Percentiles rank a stretch among this genome's conserved stretches.
These are phyloP conservation scores for Dichomitus squalens DNA, from an alignment of 1,284 basidiomycete genomes.

Conservation along the genomic window DNA sequence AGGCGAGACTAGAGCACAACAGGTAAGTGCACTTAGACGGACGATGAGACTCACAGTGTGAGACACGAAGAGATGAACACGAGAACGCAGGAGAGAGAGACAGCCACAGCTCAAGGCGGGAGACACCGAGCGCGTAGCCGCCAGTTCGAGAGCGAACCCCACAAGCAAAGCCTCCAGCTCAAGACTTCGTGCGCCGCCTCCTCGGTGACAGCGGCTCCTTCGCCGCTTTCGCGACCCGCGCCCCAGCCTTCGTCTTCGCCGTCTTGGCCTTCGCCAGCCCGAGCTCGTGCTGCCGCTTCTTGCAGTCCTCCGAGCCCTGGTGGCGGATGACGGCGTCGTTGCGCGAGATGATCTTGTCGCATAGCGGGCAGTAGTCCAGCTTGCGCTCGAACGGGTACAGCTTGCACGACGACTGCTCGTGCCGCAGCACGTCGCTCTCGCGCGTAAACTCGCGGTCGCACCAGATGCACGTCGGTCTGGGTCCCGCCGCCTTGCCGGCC, in stretches of 20 bases:
- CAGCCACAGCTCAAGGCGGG: neutral
- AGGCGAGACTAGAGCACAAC: neutral
- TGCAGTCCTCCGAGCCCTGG: constrained; percentile 1
- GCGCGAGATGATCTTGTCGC: constrained; percentile 5
- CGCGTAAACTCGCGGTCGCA: constrained; percentile 10
- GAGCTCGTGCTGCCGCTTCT: neutral
- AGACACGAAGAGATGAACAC: neutral
- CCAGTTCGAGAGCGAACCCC: neutral
- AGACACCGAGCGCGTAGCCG: too few relatives aligned
- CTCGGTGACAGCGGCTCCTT: neutral
- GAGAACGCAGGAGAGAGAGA: neutral
- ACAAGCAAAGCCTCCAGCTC: neutral
- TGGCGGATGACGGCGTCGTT: constrained; percentile 13
- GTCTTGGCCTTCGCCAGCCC: neutral
- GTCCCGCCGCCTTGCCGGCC: neutral
- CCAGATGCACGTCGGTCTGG: neutral
- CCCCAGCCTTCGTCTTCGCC: neutral
- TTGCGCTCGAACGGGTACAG: neutral
- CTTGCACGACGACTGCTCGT: constrained; percentile 4
- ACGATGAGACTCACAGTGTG: neutral
- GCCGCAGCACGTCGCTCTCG: constrained; percentile 10
- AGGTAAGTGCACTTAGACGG: neutral
- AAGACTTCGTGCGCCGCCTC: neutral
- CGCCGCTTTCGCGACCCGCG: neutral
- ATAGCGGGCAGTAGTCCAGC: neutral